phyloP scores from a whole-genome alignment of 2,329 filamentous ascomycete genomes.

The Penicillium hordei region DNA sequence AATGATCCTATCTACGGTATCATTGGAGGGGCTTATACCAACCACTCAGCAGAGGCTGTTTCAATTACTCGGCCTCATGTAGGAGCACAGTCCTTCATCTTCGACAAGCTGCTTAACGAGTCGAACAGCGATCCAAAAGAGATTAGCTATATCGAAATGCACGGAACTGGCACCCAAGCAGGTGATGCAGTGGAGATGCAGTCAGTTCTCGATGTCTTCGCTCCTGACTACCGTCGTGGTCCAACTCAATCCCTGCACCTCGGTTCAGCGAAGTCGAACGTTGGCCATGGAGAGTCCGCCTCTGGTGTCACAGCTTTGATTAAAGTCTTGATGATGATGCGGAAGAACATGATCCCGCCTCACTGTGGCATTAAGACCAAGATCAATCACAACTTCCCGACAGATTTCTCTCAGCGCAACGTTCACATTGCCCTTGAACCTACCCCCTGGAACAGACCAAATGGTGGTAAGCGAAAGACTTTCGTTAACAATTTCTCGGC shows the following conservation, averaged over 20 bases:
- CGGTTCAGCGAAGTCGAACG: constrained; percentile 64
- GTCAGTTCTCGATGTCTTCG: constrained; percentile 67
- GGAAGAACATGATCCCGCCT: constrained; percentile 33
- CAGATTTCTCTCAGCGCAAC: constrained; percentile 45
- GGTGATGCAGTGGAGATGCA: constrained; percentile 81
- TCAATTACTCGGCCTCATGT: constrained; percentile 84
- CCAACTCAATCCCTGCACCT: constrained; percentile 56
- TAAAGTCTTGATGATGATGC: constrained; percentile 42
- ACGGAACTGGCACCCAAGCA: constrained; percentile 83
- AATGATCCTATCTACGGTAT: constrained; percentile 70
- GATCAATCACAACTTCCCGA: constrained; percentile 50
- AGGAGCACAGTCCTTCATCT: constrained; percentile 71
- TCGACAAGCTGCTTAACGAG: constrained; percentile 67
- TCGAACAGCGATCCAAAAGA: constrained; percentile 74
- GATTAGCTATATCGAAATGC: constrained; percentile 83
- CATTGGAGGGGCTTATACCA: constrained; percentile 72
- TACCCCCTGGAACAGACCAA: constrained; percentile 38
- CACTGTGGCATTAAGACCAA: constrained; percentile 41
- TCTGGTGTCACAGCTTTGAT: constrained; percentile 51
- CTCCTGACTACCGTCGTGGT: constrained; percentile 52
- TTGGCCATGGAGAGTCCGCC: constrained; percentile 63
- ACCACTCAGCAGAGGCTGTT: constrained; percentile 77
- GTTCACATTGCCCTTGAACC: constrained; percentile 49
- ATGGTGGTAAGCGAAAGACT: constrained; percentile 40
- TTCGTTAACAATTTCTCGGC: constrained; percentile 69